Evolutionary conservation across 2,329 filamentous ascomycete genomes (phyloP).

Genomic region (Aureobasidium musti): DNA sequence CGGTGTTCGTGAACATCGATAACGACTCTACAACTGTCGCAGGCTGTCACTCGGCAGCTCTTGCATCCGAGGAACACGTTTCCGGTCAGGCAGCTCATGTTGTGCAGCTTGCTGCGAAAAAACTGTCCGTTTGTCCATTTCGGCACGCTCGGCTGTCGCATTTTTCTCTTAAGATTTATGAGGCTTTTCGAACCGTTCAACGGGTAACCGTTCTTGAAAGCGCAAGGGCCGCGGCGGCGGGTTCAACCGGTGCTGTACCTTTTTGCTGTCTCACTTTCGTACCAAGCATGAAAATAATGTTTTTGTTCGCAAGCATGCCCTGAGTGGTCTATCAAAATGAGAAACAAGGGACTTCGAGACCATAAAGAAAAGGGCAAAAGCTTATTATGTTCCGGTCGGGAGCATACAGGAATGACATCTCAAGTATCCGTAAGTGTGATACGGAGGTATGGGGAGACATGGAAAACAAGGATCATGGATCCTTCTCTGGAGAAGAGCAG

Average conservation of each 20-base stretch:
- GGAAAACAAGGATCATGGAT: neutral
- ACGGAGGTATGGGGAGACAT: neutral
- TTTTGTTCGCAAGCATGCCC: neutral
- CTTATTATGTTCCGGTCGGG: slow-evolving; percentile 1
- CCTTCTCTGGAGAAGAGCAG: neutral
- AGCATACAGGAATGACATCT: slow-evolving; percentile 6
- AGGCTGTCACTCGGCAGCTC: neutral
- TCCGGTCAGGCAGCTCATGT: neutral
- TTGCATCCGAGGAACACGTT: neutral
- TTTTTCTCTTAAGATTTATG: neutral
- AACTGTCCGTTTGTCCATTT: neutral
- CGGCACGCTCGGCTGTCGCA: neutral
- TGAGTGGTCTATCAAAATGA: neutral
- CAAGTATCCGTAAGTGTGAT: too few species aligned
- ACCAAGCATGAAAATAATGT: neutral
- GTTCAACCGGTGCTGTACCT: slow-evolving; percentile 5
- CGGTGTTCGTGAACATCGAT: neutral
- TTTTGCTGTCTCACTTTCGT: neutral
- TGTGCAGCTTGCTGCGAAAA: neutral
- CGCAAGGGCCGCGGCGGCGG: neutral
- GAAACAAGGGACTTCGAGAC: neutral
- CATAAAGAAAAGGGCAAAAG: neutral
- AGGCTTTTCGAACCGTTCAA: neutral
- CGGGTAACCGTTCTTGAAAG: neutral
- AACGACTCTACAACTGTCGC: slow-evolving; percentile 12